Evolutionary conservation across 116 monocot species (phyloP).

Genomic region (Iris pallida): DNA sequence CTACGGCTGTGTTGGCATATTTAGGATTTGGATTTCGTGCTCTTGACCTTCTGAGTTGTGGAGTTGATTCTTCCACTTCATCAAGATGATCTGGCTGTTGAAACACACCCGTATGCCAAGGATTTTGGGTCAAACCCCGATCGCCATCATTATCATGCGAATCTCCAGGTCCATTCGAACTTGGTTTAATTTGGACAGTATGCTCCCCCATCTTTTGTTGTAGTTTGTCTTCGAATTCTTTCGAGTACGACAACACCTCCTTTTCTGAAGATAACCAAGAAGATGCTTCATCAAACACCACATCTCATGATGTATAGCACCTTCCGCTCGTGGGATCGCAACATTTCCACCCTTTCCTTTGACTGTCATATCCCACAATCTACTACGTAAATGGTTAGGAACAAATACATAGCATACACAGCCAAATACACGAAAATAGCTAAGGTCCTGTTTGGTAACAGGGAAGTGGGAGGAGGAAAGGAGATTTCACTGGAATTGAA

Average conservation of each 20-base stretch:
- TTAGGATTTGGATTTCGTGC: conserved; percentile 10
- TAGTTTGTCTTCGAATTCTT: no score
- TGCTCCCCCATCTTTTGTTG: not conserved
- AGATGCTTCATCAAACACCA: conserved; percentile 21
- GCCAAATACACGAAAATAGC: conserved; percentile 5
- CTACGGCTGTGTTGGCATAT: conserved; percentile 3
- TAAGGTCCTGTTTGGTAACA: no score
- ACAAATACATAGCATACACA: conserved; percentile 10
- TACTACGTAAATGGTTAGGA: conserved; percentile 8
- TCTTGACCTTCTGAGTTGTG: not conserved
- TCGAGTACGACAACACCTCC: no score
- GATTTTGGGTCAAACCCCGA: not conserved
- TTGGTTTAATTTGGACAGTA: not conserved
- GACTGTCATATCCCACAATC: not conserved
- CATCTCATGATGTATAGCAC: conserved; percentile 12
- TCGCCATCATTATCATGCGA: not conserved
- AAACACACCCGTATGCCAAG: conserved; percentile 5
- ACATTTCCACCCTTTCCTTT: conserved; percentile 3
- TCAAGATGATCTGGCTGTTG: not conserved
- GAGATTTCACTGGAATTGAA: no score
- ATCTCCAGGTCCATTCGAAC: not conserved
- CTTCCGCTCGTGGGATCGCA: not conserved
- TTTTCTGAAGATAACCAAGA: conserved; percentile 4
- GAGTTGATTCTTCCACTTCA: not conserved
- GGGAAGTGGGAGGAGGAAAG: no score